A percentile compares a stretch with the other conserved stretches of the same genome.
phyloP scores from a whole-genome alignment of 495 filamentous ascomycete species.

The Lepraria neglecta region DNA sequence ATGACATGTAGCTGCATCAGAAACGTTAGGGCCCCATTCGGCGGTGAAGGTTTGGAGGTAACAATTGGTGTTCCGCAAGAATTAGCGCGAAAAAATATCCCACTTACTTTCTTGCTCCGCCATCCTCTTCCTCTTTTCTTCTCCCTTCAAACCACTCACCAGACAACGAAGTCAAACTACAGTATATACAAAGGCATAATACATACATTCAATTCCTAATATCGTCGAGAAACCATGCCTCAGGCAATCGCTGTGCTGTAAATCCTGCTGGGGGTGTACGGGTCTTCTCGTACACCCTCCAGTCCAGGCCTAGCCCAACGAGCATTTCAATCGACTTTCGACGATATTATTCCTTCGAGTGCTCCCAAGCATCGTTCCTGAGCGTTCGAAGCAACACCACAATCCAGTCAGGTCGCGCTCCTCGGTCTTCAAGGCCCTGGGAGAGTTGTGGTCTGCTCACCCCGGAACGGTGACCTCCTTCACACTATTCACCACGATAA shows the following conservation, averaged over 20 bases:
- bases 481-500: constrained; percentile 1
- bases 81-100: constrained; percentile 21
- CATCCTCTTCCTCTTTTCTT: constrained; percentile 33
- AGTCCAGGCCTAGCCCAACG: constrained; percentile 69
- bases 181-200: constrained; percentile 32
- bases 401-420: constrained; percentile 26
- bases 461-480: background rate
- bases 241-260: constrained; percentile 93
- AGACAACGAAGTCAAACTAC: constrained; percentile 68
- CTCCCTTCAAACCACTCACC: constrained; percentile 36
- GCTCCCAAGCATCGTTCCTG: constrained; percentile 31
- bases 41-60: constrained; percentile 16
- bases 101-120: constrained; percentile 21
- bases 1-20: constrained; percentile 15
- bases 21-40: constrained; percentile 11
- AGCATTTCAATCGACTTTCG: constrained; percentile 64
- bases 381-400: constrained; percentile 15
- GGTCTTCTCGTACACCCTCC: constrained; percentile 60
- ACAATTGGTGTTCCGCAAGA: constrained; percentile 10
- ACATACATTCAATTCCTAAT: constrained; percentile 41
- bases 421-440: constrained; percentile 27
- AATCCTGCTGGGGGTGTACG: constrained; percentile 73
- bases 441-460: constrained; percentile 28
- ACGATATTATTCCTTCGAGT: constrained; percentile 66
- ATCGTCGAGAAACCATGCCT: constrained; percentile 81